Evolutionary conservation across 345 rosid genomes (phyloP), one percentile per base, ranked within the genome.

Genomic region (rapeseed (Brassica napus)): DNA sequence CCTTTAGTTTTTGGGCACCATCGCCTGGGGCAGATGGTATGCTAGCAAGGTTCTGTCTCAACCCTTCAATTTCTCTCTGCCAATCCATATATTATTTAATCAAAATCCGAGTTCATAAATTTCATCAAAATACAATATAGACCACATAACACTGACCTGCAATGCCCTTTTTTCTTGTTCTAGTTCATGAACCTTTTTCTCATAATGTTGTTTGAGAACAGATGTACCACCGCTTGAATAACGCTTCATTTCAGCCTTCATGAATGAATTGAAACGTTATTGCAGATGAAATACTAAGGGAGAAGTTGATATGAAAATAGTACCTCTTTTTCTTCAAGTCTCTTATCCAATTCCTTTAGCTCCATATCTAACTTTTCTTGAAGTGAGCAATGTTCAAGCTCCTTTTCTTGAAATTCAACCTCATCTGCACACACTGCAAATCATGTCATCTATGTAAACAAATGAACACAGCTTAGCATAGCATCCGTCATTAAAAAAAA

Each of bases 321-420:
- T 83, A 95, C 98, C 98, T 95, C 99, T 80, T 93, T 95, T 68
- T 89, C 92, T 88, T 93, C 97, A 76, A 95, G 97, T 80, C 72
- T 91, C 72, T 82, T 86, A 73, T 95, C 98, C 85, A 95, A 77
- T 80, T 93, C 99, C 83, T 95, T 91, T 42, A 95, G 92, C 87
- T 95, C 98, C 87, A 57, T 86, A 28, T 88, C 98, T 82, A 95
- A 76, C 81, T 86, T 85, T 83, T 95, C 98, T 81, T 91, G 96
- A 69, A 93, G 92, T 77, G 97, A 89, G 65, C 92, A 89, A 83
- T 93, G 98, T 64, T 95, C 98, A 47, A 87, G 82, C 84, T 95
- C 99, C 72, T 89, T 90, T 82, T 92, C 91, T 37, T 85, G 86
- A 77, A 82, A 84, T 81, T 89, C 97, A 76, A 80, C 83, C 37